Percentiles rank a stretch among this genome's conserved stretches.
phyloP scores from a whole-genome alignment of 2,329 filamentous ascomycete genomes.

The Aspergillus viridinutans region DNA sequence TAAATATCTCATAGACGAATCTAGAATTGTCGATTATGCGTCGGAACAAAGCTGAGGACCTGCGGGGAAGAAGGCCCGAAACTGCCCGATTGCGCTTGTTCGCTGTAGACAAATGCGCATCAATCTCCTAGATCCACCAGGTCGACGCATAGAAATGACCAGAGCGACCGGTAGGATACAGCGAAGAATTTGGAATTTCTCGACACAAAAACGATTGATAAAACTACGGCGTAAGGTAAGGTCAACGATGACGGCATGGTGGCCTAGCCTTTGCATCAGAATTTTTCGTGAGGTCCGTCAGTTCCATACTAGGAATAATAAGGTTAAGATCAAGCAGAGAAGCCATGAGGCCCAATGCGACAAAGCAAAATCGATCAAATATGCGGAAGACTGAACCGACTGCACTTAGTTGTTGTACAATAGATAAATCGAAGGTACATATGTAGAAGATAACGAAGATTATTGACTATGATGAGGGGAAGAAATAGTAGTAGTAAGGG shows the following conservation, averaged over 20 bases:
- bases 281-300: background rate
- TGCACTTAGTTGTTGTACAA: background rate
- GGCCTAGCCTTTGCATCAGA: background rate
- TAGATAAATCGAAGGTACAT: background rate
- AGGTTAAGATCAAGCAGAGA: background rate
- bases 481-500: too few relatives aligned
- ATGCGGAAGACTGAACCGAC: background rate
- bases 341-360: background rate
- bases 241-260: slow-evolving; percentile 7
- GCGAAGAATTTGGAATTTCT: background rate
- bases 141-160: background rate
- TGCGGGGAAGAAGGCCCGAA: slow-evolving; percentile 16
- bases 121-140: background rate
- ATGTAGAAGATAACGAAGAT: background rate
- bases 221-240: background rate
- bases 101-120: background rate
- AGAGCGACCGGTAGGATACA: slow-evolving; percentile 5
- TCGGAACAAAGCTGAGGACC: slow-evolving; percentile 6
- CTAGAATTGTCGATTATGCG: background rate
- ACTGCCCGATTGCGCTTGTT: slow-evolving; percentile 17
- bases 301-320: background rate
- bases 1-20: background rate
- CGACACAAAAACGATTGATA: background rate
- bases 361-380: background rate
- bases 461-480: background rate